Evolutionary conservation across 345 rosid species (phyloP).

Genomic region (Gossypium stocksii): DNA sequence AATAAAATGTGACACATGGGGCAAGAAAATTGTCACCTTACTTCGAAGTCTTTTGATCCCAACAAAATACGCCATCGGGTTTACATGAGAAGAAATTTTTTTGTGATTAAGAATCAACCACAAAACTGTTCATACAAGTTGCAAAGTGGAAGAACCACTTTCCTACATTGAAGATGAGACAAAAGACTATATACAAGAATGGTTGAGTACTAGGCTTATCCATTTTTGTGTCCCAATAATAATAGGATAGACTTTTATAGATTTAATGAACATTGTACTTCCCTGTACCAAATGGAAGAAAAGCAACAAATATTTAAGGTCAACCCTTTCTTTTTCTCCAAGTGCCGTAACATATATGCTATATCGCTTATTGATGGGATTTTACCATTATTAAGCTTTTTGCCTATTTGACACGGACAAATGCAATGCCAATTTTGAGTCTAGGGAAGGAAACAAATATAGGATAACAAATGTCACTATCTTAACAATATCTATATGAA

Average conservation of each 20-base stretch:
- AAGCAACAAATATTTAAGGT: not conserved
- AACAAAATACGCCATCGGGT: not conserved
- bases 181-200: constrained; percentile 2
- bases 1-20: too few relatives aligned
- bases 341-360: not conserved
- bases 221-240: not conserved
- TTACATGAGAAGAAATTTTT: not conserved
- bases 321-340: not conserved
- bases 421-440: not conserved
- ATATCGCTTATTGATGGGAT: not conserved
- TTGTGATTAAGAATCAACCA: not conserved
- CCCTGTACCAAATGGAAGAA: constrained; percentile 20
- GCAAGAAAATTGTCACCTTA: not conserved
- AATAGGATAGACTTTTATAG: not conserved
- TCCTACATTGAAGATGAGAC: constrained; percentile 12
- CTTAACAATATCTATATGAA: not conserved
- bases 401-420: not conserved
- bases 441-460: not conserved
- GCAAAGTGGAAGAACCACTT: constrained; percentile 25
- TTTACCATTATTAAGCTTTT: not conserved
- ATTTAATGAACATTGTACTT: constrained; percentile 20
- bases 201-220: not conserved
- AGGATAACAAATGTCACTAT: not conserved
- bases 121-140: constrained; percentile 1
- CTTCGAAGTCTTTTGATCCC: not conserved